These are phyloP conservation scores for Coprinellus micaceus DNA, from an alignment of 768 basidiomycete genomes.

Conservation along the genomic window DNA sequence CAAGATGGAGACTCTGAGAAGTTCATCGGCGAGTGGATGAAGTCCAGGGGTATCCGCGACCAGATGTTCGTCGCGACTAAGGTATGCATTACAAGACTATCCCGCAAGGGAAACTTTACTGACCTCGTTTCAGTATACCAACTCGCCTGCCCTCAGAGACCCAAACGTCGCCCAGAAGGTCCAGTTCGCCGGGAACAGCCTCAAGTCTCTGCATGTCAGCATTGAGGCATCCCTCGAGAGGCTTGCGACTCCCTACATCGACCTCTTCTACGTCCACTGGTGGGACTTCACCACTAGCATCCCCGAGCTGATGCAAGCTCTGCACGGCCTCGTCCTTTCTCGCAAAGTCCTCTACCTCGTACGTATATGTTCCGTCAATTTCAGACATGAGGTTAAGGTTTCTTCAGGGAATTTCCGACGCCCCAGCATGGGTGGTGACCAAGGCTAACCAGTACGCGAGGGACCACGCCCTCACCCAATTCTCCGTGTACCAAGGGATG, in stretches of 20 bases:
- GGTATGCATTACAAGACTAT: conserved; percentile 22
- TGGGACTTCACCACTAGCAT: conserved; percentile 53
- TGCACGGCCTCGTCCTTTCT: conserved; percentile 47
- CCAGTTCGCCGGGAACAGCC: conserved; percentile 45
- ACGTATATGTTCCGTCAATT: neutral
- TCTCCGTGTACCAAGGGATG: conserved; percentile 47
- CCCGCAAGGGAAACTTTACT: neutral
- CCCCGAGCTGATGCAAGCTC: conserved; percentile 52
- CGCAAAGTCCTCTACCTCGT: conserved; percentile 51
- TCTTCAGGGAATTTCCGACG: conserved; percentile 31
- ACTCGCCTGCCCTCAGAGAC: conserved; percentile 26
- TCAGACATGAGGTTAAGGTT: neutral
- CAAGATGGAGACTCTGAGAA: conserved; percentile 56
- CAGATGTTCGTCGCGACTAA: conserved; percentile 44
- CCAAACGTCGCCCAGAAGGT: conserved; percentile 30
- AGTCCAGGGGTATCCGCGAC: conserved; percentile 40
- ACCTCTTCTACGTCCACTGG: conserved; percentile 44
- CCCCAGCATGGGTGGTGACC: conserved; percentile 44
- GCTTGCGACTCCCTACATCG: conserved; percentile 43
- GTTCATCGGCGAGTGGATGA: conserved; percentile 53
- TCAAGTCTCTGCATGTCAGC: conserved; percentile 40
- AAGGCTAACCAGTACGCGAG: conserved; percentile 47
- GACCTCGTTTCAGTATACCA: conserved; percentile 19
- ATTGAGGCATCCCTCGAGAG: conserved; percentile 43
- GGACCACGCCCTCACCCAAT: conserved; percentile 43